Conservation (phyloP, 768 basidiomycete genomes). For the Collybia nuda region DNA sequence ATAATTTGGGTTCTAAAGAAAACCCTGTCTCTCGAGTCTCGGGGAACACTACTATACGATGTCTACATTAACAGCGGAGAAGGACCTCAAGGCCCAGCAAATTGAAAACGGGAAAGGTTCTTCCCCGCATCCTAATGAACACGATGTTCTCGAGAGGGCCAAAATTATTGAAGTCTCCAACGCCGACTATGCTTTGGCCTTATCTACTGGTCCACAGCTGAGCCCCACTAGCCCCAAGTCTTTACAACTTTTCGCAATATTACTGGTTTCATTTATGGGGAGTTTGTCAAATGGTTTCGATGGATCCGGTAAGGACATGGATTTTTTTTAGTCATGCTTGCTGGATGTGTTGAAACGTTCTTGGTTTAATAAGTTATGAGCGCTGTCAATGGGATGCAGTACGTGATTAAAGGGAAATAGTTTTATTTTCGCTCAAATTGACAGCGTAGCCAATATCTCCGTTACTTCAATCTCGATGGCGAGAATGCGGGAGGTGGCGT, state of each 20-base stretch:
- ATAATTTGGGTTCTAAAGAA: no score
- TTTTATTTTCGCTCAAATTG: not conserved
- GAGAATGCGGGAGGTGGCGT: conserved; percentile 41
- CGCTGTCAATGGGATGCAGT: conserved; percentile 48
- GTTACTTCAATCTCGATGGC: conserved; percentile 39
- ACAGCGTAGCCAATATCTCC: conserved; percentile 33
- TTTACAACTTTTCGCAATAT: conserved; percentile 38
- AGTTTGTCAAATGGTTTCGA: conserved; percentile 48
- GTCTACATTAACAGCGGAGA: conserved; percentile 16
- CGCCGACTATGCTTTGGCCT: conserved; percentile 42
- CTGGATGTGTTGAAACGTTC: not conserved
- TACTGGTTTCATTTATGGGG: conserved; percentile 44
- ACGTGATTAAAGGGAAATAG: conserved; percentile 9
- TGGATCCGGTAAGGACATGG: conserved; percentile 34
- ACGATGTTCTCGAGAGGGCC: conserved; percentile 12
- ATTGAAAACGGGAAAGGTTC: conserved; percentile 10
- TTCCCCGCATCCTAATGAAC: not conserved
- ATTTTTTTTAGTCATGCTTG: not conserved
- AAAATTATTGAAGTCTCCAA: conserved; percentile 30
- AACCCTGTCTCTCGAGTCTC: no score
- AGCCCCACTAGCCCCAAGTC: conserved; percentile 36
- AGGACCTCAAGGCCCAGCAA: conserved; percentile 1
- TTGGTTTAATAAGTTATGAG: conserved; percentile 36
- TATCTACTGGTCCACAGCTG: conserved; percentile 41
- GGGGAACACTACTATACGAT: no score